Base-by-base conservation (phyloP, 1,284 basidiomycete genomes). In the Fomitopsis pinicola region DNA sequence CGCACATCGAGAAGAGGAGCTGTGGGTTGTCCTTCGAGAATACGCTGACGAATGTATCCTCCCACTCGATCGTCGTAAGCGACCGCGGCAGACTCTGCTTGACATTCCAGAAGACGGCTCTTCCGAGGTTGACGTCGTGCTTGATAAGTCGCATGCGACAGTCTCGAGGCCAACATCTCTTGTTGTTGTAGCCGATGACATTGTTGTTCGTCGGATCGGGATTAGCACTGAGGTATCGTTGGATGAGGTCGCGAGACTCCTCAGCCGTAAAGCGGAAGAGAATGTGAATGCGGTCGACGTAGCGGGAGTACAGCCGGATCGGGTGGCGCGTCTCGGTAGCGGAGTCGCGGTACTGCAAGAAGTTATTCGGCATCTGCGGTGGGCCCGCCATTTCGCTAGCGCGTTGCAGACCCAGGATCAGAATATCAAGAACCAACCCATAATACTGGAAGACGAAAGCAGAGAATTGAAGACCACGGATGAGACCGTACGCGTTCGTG, bases 81-180 rank as follows among this genome's bases (percentile, higher is more conserved):
- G 96, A 98, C 62, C 97, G 83, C 1, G 97, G 97, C 48, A 99
- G 76, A 68, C 94, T 94, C 77, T 98, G 97, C 81, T 98, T 98
- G 75, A 99, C 94, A 69, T 98, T 98, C 97, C 97, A 99, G 78
- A 98, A 98, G 12, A 98, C 97, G 6, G 97, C 97, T 66, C 97
- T 87, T 36, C 97, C 97, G 38, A 99, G 82, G 75, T 99, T 99
- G 76, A 99, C 97, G 72, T 99, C 97, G 77, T 99, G 97, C 80
- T 99, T 99, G 82, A 98, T 97, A 61, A 99, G 84, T 40, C 97
- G 85, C 97, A 99, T 99, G 62, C 97, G 91, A 74, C 96, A 98
- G 75, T 99, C 97, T 65, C 96, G 85, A 28, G 97, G 97, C 97
- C 97, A 98, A 80, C 97, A 99, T 61, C 95, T 91, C 76, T 97